A percentile compares a stretch with the other conserved stretches of the same genome.
phyloP scores from a whole-genome alignment of 2,329 filamentous ascomycete species.

The Didymella pinodella region DNA sequence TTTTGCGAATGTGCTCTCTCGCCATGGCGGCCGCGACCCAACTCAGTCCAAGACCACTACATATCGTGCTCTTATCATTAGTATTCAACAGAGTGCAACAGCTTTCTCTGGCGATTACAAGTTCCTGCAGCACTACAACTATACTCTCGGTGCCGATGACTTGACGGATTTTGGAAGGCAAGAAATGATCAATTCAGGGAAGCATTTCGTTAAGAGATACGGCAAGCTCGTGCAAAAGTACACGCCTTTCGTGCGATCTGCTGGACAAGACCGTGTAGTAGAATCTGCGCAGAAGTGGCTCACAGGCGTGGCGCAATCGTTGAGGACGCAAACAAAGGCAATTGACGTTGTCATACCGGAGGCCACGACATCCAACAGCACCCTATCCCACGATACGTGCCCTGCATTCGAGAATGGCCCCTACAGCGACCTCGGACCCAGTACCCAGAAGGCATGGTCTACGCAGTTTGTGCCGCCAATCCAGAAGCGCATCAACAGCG shows the following conservation, averaged over 20 bases:
- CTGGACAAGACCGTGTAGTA: conserved; percentile 74
- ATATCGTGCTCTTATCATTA: conserved; percentile 70
- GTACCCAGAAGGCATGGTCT: conserved; percentile 66
- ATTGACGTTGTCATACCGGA: conserved; percentile 73
- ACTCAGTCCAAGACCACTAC: conserved; percentile 70
- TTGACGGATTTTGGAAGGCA: conserved; percentile 73
- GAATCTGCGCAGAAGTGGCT: conserved; percentile 79
- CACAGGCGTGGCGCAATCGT: conserved; percentile 71
- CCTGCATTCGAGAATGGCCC: conserved; percentile 71
- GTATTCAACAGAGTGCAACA: conserved; percentile 66
- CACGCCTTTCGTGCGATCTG: conserved; percentile 75
- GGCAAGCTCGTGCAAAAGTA: conserved; percentile 63
- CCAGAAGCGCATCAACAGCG: conserved; percentile 71
- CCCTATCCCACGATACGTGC: conserved; percentile 78
- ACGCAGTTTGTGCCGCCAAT: conserved; percentile 72
- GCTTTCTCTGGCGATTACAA: conserved; percentile 69
- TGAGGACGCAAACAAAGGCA: conserved; percentile 52
- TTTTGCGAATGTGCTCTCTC: conserved; percentile 81
- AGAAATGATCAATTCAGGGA: conserved; percentile 77
- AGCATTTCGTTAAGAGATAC: conserved; percentile 79
- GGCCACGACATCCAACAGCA: conserved; percentile 74
- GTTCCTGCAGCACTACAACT: conserved; percentile 77
- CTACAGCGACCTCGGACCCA: conserved; percentile 46
- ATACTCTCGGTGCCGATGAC: conserved; percentile 74
- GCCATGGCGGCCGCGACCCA: conserved; percentile 85